Conservation (phyloP, 345 rosid genomes). For the Geranium brycei region DNA sequence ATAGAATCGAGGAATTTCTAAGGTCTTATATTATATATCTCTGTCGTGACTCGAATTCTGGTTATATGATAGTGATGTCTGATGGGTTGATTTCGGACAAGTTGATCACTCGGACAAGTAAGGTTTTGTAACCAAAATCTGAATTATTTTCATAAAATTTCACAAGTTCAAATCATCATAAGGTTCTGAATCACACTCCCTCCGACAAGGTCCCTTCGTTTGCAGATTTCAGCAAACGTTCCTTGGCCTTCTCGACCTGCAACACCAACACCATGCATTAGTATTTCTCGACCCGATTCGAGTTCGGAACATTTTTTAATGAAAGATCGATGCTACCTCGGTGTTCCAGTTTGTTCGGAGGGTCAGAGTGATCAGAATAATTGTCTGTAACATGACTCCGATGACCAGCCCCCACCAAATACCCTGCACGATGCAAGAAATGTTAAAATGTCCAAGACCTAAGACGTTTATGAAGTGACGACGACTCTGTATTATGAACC, state of each 20-base stretch:
- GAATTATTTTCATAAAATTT: too few relatives aligned
- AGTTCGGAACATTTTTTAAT: not conserved
- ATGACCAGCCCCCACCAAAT: slow-evolving; percentile 94
- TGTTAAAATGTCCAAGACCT: not conserved
- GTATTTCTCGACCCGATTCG: not conserved
- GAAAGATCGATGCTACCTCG: slow-evolving; percentile 37
- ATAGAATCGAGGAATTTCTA: too few relatives aligned
- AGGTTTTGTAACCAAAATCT: too few relatives aligned
- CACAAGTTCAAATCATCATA: too few relatives aligned
- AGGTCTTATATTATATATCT: too few relatives aligned
- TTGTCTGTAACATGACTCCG: slow-evolving; percentile 61
- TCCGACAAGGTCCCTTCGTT: slow-evolving; percentile 16
- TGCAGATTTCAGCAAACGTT: slow-evolving; percentile 36
- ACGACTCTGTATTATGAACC: too few relatives aligned
- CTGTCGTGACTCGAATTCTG: too few relatives aligned
- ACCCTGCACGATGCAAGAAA: slow-evolving; percentile 32
- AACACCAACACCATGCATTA: not conserved
- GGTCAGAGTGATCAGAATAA: slow-evolving; percentile 47
- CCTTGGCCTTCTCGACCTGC: slow-evolving; percentile 57
- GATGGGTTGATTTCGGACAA: too few relatives aligned
- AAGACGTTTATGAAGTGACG: not conserved
- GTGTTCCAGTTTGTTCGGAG: slow-evolving; percentile 62
- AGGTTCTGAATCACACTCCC: not conserved
- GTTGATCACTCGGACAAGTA: too few relatives aligned
- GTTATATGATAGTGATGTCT: too few relatives aligned